These are phyloP conservation scores for Boeremia exigua DNA, from an alignment of 2,329 filamentous ascomycete species.

Conservation along the genomic window DNA sequence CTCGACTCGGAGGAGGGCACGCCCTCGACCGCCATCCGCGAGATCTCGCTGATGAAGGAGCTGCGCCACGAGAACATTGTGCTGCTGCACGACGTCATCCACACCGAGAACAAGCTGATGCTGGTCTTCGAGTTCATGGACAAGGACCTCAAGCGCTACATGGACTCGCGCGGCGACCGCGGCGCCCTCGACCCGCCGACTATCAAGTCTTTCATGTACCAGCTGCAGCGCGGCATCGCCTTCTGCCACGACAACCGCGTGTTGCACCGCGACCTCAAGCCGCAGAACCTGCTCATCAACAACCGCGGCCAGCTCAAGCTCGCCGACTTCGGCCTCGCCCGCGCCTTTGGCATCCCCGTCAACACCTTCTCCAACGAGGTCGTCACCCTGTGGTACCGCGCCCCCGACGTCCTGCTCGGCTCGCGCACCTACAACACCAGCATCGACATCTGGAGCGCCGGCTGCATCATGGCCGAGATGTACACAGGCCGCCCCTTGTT, in stretches of 20 bases:
- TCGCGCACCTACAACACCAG: conserved; percentile 98
- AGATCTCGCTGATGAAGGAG: conserved; percentile 99
- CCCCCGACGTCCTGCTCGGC: conserved; percentile 91
- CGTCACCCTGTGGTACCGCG: conserved; percentile 96
- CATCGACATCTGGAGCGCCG: conserved; percentile 99
- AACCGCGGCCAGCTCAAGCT: conserved; percentile 88
- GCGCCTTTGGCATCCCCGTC: conserved; percentile 94
- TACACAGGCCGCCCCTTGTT: conserved; percentile 95
- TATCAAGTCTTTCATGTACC: conserved; percentile 99
- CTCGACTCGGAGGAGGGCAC: conserved; percentile 98
- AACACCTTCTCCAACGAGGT: conserved; percentile 99
- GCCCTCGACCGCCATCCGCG: conserved; percentile 93
- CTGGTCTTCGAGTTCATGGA: conserved; percentile 99
- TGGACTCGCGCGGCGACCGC: conserved; percentile 90
- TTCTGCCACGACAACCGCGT: conserved; percentile 98
- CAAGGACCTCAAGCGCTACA: conserved; percentile 97
- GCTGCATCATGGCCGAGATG: conserved; percentile 99
- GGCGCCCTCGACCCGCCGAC: conserved; percentile 86
- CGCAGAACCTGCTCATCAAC: conserved; percentile 96
- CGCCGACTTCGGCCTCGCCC: conserved; percentile 90
- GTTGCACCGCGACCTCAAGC: conserved; percentile 92
- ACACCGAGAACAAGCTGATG: conserved; percentile 99
- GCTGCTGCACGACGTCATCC: conserved; percentile 95
- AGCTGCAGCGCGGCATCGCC: conserved; percentile 91
- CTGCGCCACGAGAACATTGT: conserved; percentile 99